Conservation (phyloP, 1,284 basidiomycete genomes). For the Cutaneotrichosporon cyanovorans region DNA sequence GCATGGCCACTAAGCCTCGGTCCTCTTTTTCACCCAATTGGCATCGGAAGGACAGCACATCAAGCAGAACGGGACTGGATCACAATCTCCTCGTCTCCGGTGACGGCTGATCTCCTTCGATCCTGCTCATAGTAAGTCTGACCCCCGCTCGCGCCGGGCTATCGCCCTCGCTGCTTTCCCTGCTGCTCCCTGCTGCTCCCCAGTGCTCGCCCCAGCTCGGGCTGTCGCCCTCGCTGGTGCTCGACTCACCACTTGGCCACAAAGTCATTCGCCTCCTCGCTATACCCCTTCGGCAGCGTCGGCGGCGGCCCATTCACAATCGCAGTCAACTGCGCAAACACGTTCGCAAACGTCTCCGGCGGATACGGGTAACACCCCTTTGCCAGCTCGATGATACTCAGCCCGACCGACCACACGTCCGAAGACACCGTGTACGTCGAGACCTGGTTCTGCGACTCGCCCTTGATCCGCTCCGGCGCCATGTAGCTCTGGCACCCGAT, state of each 20-base stretch:
- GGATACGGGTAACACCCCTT: constrained; percentile 93
- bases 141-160: no score
- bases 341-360: constrained; percentile 95
- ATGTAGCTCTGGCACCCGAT: constrained; percentile 99
- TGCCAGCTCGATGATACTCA: constrained; percentile 89
- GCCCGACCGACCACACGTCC: constrained; percentile 96
- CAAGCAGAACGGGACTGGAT: no score
- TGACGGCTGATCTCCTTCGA: no score
- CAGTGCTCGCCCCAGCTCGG: no score
- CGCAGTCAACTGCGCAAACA: constrained; percentile 90
- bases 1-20: no score
- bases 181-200: no score
- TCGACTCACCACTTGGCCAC: constrained; percentile 48
- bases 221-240: no score
- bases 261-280: constrained; percentile 47
- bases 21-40: no score
- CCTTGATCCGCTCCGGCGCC: constrained; percentile 97
- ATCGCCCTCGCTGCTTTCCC: no score
- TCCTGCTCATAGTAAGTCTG: no score
- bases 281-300: constrained; percentile 58
- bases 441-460: constrained; percentile 76
- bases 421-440: constrained; percentile 93
- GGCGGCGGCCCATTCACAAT: constrained; percentile 94
- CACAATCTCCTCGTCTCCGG: no score
- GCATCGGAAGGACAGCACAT: no score